These are phyloP conservation scores for Nicotiana attenuata DNA, from an alignment of 257 asterid genomes.

Conservation along the genomic window DNA sequence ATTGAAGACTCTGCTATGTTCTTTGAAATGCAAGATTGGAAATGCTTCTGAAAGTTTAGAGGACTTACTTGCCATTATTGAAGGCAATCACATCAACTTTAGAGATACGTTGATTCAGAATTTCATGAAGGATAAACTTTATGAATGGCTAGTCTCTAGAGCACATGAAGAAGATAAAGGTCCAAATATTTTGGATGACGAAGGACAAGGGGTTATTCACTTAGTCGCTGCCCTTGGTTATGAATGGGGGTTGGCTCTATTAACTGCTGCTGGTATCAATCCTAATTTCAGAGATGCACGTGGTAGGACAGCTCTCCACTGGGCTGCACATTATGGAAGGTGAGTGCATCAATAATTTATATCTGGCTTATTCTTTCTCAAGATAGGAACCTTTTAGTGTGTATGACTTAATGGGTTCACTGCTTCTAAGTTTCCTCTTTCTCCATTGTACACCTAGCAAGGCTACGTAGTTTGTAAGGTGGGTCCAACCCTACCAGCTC, in stretches of 20 bases:
- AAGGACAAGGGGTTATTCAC: conserved; percentile 29
- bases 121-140: conserved; percentile 19
- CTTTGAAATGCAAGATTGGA: conserved; percentile 11
- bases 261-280: conserved; percentile 20
- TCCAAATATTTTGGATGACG: conserved; percentile 22
- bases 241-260: conserved; percentile 19
- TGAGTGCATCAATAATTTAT: not conserved
- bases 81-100: not conserved
- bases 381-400: not conserved
- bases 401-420: not conserved
- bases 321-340: conserved; percentile 32
- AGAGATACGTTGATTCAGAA: conserved; percentile 18
- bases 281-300: conserved; percentile 29
- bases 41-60: conserved; percentile 3
- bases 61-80: conserved; percentile 6
- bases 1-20: conserved; percentile 8
- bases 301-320: conserved; percentile 35
- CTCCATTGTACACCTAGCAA: not conserved
- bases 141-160: conserved; percentile 24
- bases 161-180: conserved; percentile 27
- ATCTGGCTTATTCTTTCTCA: not conserved
- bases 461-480: not conserved
- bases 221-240: conserved; percentile 31
- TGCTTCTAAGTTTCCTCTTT: not conserved
- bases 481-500: not conserved